These are phyloP conservation scores for Aspergillus phoenicis DNA, from an alignment of 2,329 filamentous ascomycete species.

Conservation along the genomic window DNA sequence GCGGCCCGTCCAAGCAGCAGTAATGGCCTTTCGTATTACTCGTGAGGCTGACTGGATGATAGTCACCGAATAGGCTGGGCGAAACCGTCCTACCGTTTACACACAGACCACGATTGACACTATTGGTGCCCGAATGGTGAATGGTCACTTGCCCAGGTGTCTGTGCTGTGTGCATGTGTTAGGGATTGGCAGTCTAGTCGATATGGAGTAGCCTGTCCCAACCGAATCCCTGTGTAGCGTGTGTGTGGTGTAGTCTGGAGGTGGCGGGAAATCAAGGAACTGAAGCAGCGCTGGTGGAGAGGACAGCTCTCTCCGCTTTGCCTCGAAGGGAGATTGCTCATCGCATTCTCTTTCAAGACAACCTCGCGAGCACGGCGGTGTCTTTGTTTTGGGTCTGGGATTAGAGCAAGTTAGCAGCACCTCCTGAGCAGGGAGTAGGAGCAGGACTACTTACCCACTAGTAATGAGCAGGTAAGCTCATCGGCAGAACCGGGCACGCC, in stretches of 20 bases:
- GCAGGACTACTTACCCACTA: not conserved
- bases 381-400: not conserved
- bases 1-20: conserved; percentile 4
- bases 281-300: too few relatives aligned
- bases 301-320: not conserved
- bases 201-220: not conserved
- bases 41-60: not conserved
- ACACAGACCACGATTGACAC: not conserved
- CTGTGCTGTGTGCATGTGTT: not conserved
- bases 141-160: not conserved
- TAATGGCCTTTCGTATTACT: conserved; percentile 3
- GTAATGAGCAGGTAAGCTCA: not conserved
- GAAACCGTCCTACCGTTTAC: not conserved
- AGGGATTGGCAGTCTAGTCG: not conserved
- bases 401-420: not conserved
- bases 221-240: not conserved
- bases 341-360: not conserved
- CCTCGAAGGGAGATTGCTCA: not conserved
- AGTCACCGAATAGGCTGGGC: not conserved
- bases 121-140: not conserved
- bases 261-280: not conserved
- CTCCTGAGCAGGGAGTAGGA: not conserved
- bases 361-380: too few relatives aligned
- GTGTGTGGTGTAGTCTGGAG: not conserved
- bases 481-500: too few relatives aligned